Conservation (phyloP, 805 yeast species). For the Saturnispora galanensis region DNA sequence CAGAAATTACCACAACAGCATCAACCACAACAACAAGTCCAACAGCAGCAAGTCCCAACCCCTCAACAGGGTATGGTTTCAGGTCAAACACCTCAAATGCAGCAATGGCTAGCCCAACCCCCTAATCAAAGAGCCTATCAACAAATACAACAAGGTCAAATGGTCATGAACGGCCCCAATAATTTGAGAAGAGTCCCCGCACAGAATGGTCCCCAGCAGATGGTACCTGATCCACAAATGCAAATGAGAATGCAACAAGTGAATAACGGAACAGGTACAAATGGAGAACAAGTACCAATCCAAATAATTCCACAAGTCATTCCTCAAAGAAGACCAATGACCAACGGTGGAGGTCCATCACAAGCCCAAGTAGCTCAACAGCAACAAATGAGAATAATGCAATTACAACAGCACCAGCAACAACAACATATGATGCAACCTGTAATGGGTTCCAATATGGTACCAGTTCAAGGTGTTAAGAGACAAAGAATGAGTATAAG, state of each 20-base stretch:
- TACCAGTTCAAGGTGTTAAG: constrained; percentile 15
- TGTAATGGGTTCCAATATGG: constrained; percentile 12
- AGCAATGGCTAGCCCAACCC: constrained; percentile 8
- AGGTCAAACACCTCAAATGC: constrained; percentile 2
- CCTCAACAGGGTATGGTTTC: constrained; percentile 1
- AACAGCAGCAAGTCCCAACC: constrained; percentile 14
- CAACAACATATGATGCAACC: constrained; percentile 14
- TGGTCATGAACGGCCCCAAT: constrained; percentile 3
- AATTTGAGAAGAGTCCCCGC: constrained; percentile 2
- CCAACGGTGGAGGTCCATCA: not conserved
- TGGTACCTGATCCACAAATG: constrained; percentile 9
- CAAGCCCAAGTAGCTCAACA: constrained; percentile 7
- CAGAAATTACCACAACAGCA: constrained; percentile 10
- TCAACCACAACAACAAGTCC: constrained; percentile 9
- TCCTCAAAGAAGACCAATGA: constrained; percentile 5
- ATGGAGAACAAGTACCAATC: constrained; percentile 3
- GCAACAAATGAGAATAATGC: constrained; percentile 3
- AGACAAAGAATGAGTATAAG: constrained; percentile 14
- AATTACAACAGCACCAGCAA: constrained; percentile 9
- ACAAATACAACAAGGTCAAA: constrained; percentile 5
- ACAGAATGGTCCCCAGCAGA: constrained; percentile 1
- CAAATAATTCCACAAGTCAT: constrained; percentile 3
- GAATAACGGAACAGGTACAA: not conserved
- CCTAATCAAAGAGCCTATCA: constrained; percentile 2
- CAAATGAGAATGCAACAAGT: constrained; percentile 8